Evolutionary conservation across 306 rosid species (phyloP).

Genomic region (Phaseolus lunatus): DNA sequence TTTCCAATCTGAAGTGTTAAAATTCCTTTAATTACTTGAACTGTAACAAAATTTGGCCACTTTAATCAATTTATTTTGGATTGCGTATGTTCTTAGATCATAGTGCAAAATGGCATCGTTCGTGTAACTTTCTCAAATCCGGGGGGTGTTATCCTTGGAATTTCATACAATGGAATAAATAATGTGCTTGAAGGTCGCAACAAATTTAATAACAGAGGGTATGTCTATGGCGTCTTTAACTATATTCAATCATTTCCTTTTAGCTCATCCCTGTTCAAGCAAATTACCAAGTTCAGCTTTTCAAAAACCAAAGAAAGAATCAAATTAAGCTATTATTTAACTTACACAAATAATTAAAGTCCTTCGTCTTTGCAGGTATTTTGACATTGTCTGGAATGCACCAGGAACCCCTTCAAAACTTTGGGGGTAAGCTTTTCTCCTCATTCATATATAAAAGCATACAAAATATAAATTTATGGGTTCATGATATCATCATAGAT

Average conservation of each 20-base stretch:
- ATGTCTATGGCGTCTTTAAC: not conserved
- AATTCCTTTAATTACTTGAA: not conserved
- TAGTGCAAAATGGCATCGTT: conserved; percentile 63
- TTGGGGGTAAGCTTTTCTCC: conserved; percentile 47
- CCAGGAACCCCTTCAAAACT: not conserved
- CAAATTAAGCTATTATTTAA: not conserved
- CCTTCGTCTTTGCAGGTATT: conserved; percentile 50
- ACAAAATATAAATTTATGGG: too few species aligned
- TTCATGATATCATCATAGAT: too few species aligned
- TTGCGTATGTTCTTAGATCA: conserved; percentile 46
- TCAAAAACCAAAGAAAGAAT: not conserved
- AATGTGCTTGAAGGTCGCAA: conserved; percentile 58
- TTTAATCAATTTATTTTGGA: not conserved
- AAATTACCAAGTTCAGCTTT: not conserved
- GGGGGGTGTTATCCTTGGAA: conserved; percentile 54
- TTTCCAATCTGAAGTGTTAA: not conserved
- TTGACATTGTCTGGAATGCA: conserved; percentile 63
- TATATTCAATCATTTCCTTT: not conserved
- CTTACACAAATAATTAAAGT: not conserved
- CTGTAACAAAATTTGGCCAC: not conserved
- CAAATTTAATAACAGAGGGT: conserved; percentile 61
- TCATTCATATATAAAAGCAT: too few species aligned
- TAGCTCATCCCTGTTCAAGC: not conserved
- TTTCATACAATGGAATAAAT: conserved; percentile 59
- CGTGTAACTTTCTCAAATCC: conserved; percentile 58